phyloP scores from a whole-genome alignment of 2,329 filamentous ascomycete genomes.

The Fusarium buharicum region DNA sequence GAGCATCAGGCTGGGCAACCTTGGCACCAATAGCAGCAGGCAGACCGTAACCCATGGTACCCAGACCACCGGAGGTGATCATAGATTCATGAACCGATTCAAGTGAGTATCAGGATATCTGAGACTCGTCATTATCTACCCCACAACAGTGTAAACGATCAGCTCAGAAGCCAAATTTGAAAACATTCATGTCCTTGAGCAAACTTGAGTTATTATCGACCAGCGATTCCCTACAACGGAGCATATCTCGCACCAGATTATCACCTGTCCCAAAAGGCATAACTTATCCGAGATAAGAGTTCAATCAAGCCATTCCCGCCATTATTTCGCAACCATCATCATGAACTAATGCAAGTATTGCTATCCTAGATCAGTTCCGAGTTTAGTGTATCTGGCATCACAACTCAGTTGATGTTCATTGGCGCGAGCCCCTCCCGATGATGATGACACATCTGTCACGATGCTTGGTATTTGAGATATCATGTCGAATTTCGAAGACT shows the following conservation, averaged over 20 bases:
- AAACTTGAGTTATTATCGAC: too few species aligned
- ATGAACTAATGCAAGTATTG: constrained; percentile 17
- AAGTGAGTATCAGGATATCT: too few species aligned
- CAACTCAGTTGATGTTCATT: constrained; percentile 17
- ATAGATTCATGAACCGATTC: constrained; percentile 57
- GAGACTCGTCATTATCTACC: too few species aligned
- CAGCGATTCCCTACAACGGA: too few species aligned
- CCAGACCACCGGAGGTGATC: constrained; percentile 95
- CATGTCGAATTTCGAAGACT: not conserved
- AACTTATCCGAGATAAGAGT: not conserved
- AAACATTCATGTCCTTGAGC: too few species aligned
- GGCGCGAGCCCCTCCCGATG: constrained; percentile 22
- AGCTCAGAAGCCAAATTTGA: too few species aligned
- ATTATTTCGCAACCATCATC: not conserved
- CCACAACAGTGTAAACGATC: too few species aligned
- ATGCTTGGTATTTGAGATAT: not conserved
- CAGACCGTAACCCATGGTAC: constrained; percentile 88
- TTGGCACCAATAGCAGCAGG: constrained; percentile 96
- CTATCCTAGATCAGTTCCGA: not conserved
- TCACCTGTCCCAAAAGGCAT: too few species aligned
- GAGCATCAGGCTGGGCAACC: constrained; percentile 77
- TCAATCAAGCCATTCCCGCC: too few species aligned
- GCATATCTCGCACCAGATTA: too few species aligned
- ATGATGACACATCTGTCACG: not conserved
- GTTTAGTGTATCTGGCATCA: constrained; percentile 9